Evolutionary conservation across 345 rosid genomes (phyloP).

Genomic region (Gossypium thurberi): DNA sequence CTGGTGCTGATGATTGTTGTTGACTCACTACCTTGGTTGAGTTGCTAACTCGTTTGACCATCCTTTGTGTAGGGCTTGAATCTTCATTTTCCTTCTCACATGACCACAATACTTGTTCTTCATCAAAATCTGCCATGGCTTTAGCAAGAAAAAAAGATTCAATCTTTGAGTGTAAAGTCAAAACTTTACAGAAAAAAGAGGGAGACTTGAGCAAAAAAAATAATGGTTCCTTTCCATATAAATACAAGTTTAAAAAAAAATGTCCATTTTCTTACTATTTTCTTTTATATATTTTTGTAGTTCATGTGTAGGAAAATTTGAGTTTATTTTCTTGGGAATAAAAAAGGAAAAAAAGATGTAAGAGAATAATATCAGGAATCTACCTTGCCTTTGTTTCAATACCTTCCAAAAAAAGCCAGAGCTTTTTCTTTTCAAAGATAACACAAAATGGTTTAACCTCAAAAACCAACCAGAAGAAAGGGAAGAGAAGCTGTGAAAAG

Average conservation of each 20-base stretch:
- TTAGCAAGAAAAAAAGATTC: neutral
- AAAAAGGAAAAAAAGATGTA: slow-evolving; percentile 16
- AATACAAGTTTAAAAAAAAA: slow-evolving; percentile 11
- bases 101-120: slow-evolving; percentile 59
- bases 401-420: slow-evolving; percentile 22
- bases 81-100: slow-evolving; percentile 35
- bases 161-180: neutral
- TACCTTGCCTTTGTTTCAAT: slow-evolving; percentile 33
- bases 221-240: slow-evolving; percentile 12
- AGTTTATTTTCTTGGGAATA: slow-evolving; percentile 24
- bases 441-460: slow-evolving; percentile 12
- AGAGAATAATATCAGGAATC: slow-evolving; percentile 47
- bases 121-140: slow-evolving; percentile 50
- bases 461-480: slow-evolving; percentile 11
- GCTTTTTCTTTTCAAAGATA: slow-evolving; percentile 19
- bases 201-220: neutral
- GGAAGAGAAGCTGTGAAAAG: slow-evolving; percentile 17
- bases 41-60: slow-evolving; percentile 23
- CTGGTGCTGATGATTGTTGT: slow-evolving; percentile 68
- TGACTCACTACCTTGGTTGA: slow-evolving; percentile 22
- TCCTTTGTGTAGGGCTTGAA: slow-evolving; percentile 34
- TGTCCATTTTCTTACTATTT: neutral
- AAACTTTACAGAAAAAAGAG: neutral
- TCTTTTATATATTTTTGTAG: neutral
- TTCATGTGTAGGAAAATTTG: slow-evolving; percentile 5